phyloP scores from a whole-genome alignment of 73 alveolate species.

The Tetrahymena thermophila region DNA sequence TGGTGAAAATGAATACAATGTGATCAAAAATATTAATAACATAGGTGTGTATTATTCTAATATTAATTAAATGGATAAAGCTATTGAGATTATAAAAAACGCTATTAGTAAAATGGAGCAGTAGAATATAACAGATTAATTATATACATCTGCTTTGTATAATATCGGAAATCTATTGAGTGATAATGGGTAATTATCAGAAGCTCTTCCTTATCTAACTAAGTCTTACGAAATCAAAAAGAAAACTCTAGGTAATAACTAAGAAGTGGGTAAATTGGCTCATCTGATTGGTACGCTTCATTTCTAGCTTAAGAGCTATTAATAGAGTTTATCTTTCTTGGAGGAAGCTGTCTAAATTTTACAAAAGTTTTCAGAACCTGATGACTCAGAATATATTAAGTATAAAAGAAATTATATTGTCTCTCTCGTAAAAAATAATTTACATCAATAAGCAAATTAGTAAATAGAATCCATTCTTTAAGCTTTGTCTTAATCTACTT shows the following conservation, averaged over 20 bases:
- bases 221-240: not conserved
- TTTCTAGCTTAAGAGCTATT: not conserved
- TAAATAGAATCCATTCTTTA: not conserved
- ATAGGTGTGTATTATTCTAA: not conserved
- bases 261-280: not conserved
- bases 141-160: not conserved
- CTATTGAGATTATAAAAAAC: not conserved
- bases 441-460: not conserved
- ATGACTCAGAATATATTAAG: not conserved
- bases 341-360: not conserved
- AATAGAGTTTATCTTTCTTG: not conserved
- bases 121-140: not conserved
- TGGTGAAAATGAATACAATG: not conserved
- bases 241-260: not conserved
- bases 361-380: not conserved
- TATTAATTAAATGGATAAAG: not conserved
- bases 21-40: not conserved
- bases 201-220: not conserved
- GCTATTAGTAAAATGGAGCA: not conserved
- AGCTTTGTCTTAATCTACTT: not conserved
- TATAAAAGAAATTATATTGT: not conserved
- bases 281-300: not conserved
- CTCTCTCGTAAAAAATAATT: not conserved
- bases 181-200: not conserved
- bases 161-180: not conserved